Percentiles rank a stretch among this genome's conserved stretches.
These are phyloP conservation scores for Oryza rufipogon DNA, from an alignment of 176 grass and related monocot genomes.

Conservation along the genomic window DNA sequence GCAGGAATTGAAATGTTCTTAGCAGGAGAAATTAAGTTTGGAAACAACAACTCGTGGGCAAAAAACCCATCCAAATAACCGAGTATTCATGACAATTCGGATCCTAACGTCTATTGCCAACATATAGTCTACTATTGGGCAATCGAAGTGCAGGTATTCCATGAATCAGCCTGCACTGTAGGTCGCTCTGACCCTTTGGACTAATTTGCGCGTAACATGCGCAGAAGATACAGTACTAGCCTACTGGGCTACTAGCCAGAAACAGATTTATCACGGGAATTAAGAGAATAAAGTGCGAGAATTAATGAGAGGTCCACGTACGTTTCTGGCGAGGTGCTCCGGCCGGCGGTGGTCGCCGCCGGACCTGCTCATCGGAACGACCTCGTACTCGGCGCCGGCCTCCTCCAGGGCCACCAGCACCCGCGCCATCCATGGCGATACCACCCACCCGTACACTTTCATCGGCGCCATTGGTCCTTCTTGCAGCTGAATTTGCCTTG, in stretches of 20 bases:
- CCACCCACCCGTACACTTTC: conserved; percentile 51
- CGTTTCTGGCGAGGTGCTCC: conserved; percentile 58
- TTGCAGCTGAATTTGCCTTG: background rate
- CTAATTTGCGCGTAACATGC: no score
- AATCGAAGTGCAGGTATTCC: no score
- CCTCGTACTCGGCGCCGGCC: conserved; percentile 48
- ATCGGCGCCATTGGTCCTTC: background rate
- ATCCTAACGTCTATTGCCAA: no score
- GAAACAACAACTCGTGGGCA: no score
- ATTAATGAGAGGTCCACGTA: background rate
- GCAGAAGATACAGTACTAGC: no score
- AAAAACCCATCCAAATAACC: background rate
- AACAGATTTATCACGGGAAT: no score
- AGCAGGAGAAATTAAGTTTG: background rate
- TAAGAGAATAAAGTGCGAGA: background rate
- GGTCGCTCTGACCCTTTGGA: no score
- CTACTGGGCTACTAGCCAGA: no score
- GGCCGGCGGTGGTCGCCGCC: conserved; percentile 53
- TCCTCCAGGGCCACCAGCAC: conserved; percentile 61
- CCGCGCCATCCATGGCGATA: conserved; percentile 50
- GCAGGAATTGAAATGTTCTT: background rate
- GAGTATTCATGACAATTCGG: background rate
- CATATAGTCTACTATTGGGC: no score
- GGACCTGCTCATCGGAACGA: conserved; percentile 44
- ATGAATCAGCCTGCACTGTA: no score